Evolutionary conservation across 164 flowering plant genomes (phyloP).

Genomic region (Houttuynia cordata): DNA sequence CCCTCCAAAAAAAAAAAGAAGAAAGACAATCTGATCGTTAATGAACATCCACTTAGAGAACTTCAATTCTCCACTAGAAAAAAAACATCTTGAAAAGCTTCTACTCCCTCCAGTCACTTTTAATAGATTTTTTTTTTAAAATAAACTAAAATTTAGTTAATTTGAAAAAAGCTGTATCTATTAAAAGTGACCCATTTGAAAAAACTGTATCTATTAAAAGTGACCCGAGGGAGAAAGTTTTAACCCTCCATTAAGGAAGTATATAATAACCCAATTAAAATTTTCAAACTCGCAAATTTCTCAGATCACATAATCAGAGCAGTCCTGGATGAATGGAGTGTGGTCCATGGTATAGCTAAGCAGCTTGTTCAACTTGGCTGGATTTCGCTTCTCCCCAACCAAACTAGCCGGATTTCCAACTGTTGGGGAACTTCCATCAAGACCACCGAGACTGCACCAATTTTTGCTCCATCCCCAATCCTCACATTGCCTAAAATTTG

Average conservation of each 20-base stretch:
- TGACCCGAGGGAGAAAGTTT: too few species aligned
- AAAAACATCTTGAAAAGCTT: background rate
- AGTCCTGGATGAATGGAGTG: constrained; percentile 17
- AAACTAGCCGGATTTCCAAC: constrained; percentile 78
- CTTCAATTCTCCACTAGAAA: background rate
- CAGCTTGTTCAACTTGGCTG: constrained; percentile 14
- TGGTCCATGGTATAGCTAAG: constrained; percentile 32
- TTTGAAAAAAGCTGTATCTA: too few species aligned
- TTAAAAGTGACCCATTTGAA: too few species aligned
- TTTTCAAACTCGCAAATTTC: too few species aligned
- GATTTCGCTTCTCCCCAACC: constrained; percentile 45
- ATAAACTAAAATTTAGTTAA: too few species aligned
- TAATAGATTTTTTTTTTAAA: too few species aligned
- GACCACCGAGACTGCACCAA: constrained; percentile 81
- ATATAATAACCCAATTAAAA: too few species aligned
- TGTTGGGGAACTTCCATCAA: constrained; percentile 62
- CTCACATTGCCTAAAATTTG: constrained; percentile 55
- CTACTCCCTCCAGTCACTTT: too few species aligned
- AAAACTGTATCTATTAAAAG: too few species aligned
- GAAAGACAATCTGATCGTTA: too few species aligned
- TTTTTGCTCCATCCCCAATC: constrained; percentile 68
- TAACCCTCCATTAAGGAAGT: too few species aligned
- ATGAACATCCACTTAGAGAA: background rate
- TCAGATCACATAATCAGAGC: constrained; percentile 26
- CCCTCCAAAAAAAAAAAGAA: too few species aligned